Evolutionary conservation across 1,284 basidiomycete genomes (phyloP).

Genomic region (Golubevia sp.): DNA sequence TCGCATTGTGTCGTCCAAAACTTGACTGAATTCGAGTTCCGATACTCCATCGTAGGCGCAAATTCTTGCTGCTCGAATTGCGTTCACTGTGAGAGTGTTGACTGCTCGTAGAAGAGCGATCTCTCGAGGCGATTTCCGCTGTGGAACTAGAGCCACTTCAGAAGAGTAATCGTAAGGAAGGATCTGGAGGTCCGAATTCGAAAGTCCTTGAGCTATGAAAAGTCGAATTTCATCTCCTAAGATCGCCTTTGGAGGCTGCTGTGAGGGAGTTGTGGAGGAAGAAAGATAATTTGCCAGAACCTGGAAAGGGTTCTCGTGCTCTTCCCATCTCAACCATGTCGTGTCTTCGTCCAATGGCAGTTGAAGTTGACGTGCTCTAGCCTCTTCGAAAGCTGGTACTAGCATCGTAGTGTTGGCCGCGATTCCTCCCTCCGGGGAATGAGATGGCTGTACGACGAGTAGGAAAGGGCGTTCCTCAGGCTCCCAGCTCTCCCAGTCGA

Average conservation of each 20-base stretch:
- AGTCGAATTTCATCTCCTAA: conserved; percentile 3
- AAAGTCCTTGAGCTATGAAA: conserved; percentile 5
- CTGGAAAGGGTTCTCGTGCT: conserved; percentile 3
- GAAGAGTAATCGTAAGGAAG: background rate
- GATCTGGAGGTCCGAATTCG: background rate
- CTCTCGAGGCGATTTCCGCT: conserved; percentile 3
- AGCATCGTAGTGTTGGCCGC: background rate
- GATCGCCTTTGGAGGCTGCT: background rate
- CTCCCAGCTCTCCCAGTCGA: too few species aligned
- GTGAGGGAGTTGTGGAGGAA: background rate
- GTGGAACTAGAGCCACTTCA: background rate
- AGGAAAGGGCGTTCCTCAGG: background rate
- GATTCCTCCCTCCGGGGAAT: background rate
- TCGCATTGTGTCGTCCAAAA: background rate
- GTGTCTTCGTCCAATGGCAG: background rate
- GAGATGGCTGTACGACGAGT: conserved; percentile 1
- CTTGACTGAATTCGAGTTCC: background rate
- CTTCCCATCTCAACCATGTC: conserved; percentile 3
- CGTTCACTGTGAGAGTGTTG: conserved; percentile 2
- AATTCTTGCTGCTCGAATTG: conserved; percentile 1
- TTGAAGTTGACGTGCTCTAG: conserved; percentile 1
- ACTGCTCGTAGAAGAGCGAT: background rate
- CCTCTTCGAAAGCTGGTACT: conserved; percentile 5
- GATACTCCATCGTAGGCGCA: conserved; percentile 5
- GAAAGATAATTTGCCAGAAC: conserved; percentile 1